phyloP scores from a whole-genome alignment of 2,329 filamentous ascomycete species.

The Zymoseptoria brevis region DNA sequence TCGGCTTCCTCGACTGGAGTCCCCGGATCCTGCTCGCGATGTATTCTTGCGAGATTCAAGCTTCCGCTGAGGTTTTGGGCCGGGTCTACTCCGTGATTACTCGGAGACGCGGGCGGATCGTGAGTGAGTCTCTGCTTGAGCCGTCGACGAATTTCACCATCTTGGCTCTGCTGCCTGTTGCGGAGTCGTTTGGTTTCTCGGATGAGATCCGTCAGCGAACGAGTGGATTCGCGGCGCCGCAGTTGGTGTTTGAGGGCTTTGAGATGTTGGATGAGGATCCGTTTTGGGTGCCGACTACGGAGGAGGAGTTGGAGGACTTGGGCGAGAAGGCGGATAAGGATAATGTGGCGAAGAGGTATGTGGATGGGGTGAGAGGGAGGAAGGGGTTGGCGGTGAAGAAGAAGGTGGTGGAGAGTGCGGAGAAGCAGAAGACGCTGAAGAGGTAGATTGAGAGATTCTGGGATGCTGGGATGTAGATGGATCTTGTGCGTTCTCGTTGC shows the following conservation, averaged over 20 bases:
- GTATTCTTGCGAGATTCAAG: conserved; percentile 97
- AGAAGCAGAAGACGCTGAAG: conserved; percentile 79
- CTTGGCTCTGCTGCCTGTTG: conserved; percentile 76
- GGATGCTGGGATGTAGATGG: neutral
- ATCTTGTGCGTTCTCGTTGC: no score
- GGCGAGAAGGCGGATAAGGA: conserved; percentile 89
- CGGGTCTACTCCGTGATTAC: conserved; percentile 98
- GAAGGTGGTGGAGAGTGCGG: conserved; percentile 67
- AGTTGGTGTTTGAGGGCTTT: conserved; percentile 88
- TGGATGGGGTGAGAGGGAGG: conserved; percentile 76
- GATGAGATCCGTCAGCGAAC: conserved; percentile 96
- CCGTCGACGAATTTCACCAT: conserved; percentile 97
- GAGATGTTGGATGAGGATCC: conserved; percentile 92
- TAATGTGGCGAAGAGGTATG: conserved; percentile 93
- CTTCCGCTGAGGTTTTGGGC: conserved; percentile 85
- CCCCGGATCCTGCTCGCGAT: conserved; percentile 92
- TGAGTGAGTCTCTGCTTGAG: conserved; percentile 86
- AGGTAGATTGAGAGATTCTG: conserved; percentile 32
- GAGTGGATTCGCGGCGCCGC: conserved; percentile 80
- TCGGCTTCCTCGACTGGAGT: conserved; percentile 91
- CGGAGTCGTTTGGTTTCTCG: conserved; percentile 89
- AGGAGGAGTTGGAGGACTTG: conserved; percentile 92
- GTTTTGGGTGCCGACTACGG: conserved; percentile 94
- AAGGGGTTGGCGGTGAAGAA: conserved; percentile 81
- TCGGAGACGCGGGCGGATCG: conserved; percentile 77